Evolutionary conservation across 208 protist species (phyloP).

Genomic region (Trypanosoma melophagium): DNA sequence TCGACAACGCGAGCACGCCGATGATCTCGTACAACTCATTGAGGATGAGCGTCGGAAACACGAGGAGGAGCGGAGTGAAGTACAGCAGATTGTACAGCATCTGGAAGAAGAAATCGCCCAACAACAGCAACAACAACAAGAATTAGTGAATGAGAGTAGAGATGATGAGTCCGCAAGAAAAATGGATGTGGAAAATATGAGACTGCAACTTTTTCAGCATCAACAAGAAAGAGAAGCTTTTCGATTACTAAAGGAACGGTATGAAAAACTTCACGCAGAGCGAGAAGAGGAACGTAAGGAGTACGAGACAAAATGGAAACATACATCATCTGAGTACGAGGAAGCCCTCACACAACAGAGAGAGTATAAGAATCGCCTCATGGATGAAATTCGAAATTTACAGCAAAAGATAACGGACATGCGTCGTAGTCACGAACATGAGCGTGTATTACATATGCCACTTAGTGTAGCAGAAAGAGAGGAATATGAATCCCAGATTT

Average conservation of each 20-base stretch:
- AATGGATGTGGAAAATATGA: conserved; percentile 15
- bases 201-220: conserved; percentile 21
- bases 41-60: conserved; percentile 17
- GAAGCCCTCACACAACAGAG: conserved; percentile 19
- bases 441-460: conserved; percentile 3
- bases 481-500: conserved; percentile 7
- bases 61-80: conserved; percentile 29
- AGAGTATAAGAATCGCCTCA: conserved; percentile 21
- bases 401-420: conserved; percentile 13
- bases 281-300: conserved; percentile 12
- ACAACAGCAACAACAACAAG: conserved; percentile 39
- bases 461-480: conserved; percentile 10
- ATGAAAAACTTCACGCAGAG: conserved; percentile 23
- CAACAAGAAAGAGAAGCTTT: conserved; percentile 26
- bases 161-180: no score
- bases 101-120: conserved; percentile 43
- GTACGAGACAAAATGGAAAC: conserved; percentile 8
- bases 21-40: conserved; percentile 15
- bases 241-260: conserved; percentile 23
- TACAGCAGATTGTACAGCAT: conserved; percentile 41
- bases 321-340: conserved; percentile 14
- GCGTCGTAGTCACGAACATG: neutral
- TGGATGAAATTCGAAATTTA: conserved; percentile 1
- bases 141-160: conserved; percentile 25
- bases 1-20: conserved; percentile 11